Conservation (phyloP, 495 filamentous ascomycete species). For the Penicillium ucsense region DNA sequence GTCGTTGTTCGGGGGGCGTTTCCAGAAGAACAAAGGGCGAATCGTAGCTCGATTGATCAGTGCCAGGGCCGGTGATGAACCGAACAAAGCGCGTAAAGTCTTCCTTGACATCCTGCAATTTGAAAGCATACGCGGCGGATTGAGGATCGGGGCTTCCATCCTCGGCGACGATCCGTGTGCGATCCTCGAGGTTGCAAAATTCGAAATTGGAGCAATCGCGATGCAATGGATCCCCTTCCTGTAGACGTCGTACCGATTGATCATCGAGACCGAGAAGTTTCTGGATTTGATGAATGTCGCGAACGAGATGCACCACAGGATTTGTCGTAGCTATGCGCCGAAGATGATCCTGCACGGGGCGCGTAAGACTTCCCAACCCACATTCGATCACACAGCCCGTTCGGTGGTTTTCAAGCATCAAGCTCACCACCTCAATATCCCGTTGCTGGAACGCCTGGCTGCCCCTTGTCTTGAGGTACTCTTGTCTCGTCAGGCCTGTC, state of each 20-base stretch:
- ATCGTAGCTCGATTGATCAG: constrained; percentile 48
- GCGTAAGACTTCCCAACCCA: constrained; percentile 49
- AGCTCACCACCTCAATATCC: constrained; percentile 55
- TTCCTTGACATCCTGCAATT: constrained; percentile 61
- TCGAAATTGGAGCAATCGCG: constrained; percentile 67
- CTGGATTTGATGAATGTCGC: constrained; percentile 57
- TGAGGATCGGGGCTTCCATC: constrained; percentile 32
- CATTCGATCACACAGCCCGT: constrained; percentile 63
- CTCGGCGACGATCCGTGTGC: constrained; percentile 19
- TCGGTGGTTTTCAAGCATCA: constrained; percentile 55
- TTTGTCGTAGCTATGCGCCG: constrained; percentile 51
- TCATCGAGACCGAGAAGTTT: constrained; percentile 52
- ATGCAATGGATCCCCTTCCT: constrained; percentile 44
- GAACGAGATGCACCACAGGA: constrained; percentile 64
- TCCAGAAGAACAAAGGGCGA: constrained; percentile 64
- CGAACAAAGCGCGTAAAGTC: constrained; percentile 65
- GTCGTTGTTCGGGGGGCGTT: constrained; percentile 54
- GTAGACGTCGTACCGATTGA: constrained; percentile 40
- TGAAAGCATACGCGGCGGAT: constrained; percentile 51
- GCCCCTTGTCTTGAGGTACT: constrained; percentile 54
- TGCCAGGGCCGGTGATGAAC: constrained; percentile 48
- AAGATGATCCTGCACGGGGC: constrained; percentile 48
- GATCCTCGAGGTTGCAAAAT: constrained; percentile 63
- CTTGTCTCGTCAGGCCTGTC: constrained; percentile 54
- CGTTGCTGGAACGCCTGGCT: constrained; percentile 55